Conservation (phyloP, 108 stramenopile genomes). For the Pseudonitzschia delicatissima region DNA sequence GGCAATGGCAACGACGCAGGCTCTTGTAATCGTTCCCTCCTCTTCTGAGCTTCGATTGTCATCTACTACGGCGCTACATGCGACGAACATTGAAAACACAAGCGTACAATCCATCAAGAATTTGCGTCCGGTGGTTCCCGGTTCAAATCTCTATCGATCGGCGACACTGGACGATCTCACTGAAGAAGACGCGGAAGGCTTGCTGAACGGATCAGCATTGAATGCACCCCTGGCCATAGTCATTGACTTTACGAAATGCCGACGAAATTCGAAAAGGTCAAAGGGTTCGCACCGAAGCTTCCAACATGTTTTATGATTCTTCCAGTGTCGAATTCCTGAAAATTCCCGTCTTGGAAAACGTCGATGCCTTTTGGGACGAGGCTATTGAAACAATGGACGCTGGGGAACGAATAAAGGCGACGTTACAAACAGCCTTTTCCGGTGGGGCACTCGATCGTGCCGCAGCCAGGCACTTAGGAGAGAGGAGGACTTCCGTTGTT, state of each 20-base stretch:
- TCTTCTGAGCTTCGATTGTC: no score
- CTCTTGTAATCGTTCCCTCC: neutral
- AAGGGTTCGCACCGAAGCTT: slow-evolving; percentile 7
- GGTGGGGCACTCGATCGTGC: slow-evolving; percentile 29
- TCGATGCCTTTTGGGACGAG: slow-evolving; percentile 25
- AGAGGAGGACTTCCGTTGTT: slow-evolving; percentile 16
- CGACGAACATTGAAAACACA: neutral
- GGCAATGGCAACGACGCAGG: neutral
- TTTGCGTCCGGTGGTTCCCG: slow-evolving; percentile 19
- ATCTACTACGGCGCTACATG: neutral
- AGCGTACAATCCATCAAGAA: slow-evolving; percentile 15
- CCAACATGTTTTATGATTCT: slow-evolving; percentile 6
- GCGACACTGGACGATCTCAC: slow-evolving; percentile 21
- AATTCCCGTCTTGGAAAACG: slow-evolving; percentile 11
- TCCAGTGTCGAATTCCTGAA: neutral
- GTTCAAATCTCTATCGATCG: slow-evolving; percentile 15
- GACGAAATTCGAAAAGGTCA: slow-evolving; percentile 22
- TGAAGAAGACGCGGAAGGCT: neutral
- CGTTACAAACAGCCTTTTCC: slow-evolving; percentile 12
- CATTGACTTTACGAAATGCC: slow-evolving; percentile 21
- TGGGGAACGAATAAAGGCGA: slow-evolving; percentile 4
- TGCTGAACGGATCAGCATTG: slow-evolving; percentile 14
- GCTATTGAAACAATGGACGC: slow-evolving; percentile 20
- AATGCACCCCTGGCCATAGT: slow-evolving; percentile 6
- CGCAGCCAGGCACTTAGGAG: slow-evolving; percentile 23